Conservation (phyloP, 2,329 filamentous ascomycete genomes). For the Mollisiaceae sp. region DNA sequence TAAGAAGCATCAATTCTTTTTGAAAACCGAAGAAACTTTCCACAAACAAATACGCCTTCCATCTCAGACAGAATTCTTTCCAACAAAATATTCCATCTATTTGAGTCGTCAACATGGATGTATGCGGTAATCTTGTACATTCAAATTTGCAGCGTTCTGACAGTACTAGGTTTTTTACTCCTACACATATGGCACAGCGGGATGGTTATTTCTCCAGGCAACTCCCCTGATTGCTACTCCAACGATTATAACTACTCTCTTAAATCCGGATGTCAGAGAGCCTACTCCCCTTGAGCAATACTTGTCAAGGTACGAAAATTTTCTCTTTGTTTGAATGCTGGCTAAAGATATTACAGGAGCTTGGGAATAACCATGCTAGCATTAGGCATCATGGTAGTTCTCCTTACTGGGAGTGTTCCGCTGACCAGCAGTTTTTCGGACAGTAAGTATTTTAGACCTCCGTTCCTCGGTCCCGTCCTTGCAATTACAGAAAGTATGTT, state of each 20-base stretch:
- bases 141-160: neutral
- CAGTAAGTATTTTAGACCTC: conserved; percentile 26
- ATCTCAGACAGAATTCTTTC: neutral
- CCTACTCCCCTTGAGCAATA: conserved; percentile 45
- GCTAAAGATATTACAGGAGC: conserved; percentile 68
- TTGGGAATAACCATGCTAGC: conserved; percentile 64
- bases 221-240: conserved; percentile 61
- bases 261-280: conserved; percentile 61
- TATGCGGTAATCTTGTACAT: neutral
- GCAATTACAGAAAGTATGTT: too few relatives aligned
- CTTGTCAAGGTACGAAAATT: conserved; percentile 9
- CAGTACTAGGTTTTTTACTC: conserved; percentile 51
- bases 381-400: conserved; percentile 59
- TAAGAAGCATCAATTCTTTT: neutral
- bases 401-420: conserved; percentile 69
- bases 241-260: conserved; percentile 63
- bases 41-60: neutral
- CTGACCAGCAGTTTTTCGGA: conserved; percentile 51
- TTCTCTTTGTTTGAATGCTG: conserved; percentile 48
- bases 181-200: conserved; percentile 57
- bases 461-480: neutral
- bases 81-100: neutral
- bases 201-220: conserved; percentile 54
- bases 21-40: neutral
- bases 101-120: neutral